Evolutionary conservation across 257 asterid genomes (phyloP), one percentile per base, ranked within the genome.

Genomic region (Salvia splendens): DNA sequence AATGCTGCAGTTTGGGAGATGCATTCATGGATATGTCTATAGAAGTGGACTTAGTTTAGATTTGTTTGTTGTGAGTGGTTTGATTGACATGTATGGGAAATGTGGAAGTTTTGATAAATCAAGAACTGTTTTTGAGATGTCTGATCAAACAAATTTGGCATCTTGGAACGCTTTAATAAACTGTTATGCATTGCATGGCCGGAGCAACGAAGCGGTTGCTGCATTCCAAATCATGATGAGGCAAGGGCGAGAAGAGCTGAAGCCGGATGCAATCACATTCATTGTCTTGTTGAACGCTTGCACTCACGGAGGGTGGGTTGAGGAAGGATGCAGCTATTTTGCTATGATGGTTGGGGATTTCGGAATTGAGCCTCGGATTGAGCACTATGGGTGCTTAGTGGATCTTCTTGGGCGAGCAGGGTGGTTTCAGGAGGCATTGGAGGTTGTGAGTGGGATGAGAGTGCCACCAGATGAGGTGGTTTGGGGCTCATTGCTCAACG

Each of bases 1-100:
- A 49, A 80, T 82, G 87, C 71, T 89, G 73, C 83, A 78, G 77
- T 73, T 87, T 35, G 98, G 98, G 24, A 89, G 72, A 77, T 80
- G 86, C 81, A 77, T 89, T 62, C 96, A 89, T 69, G 89, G 90
- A 2, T 84, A 82, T 74, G 47, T 77, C 35, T 83, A 75, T 60
- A 78, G 95, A 28, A 72, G 8, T 30, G 69, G 69, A 14, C 79
- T 89, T 43, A 36, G 64, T 64, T 65, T 40, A 20, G 86, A 82
- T 81, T 64, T 78, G 12, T 83, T 69, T 15, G 65, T 82, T 46
- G 58, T 51, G 17, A 91, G 85, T 75, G 87, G 88, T 62, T 78
- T 91, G 77, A 75, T 89, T 46, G 96, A 89, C 56, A 85, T 89
- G 96, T 87, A 91, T 53, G 98, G 98, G 2, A 91, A 87, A 76